Conservation (phyloP, 768 basidiomycete species). For the Hydnum rufescens region DNA sequence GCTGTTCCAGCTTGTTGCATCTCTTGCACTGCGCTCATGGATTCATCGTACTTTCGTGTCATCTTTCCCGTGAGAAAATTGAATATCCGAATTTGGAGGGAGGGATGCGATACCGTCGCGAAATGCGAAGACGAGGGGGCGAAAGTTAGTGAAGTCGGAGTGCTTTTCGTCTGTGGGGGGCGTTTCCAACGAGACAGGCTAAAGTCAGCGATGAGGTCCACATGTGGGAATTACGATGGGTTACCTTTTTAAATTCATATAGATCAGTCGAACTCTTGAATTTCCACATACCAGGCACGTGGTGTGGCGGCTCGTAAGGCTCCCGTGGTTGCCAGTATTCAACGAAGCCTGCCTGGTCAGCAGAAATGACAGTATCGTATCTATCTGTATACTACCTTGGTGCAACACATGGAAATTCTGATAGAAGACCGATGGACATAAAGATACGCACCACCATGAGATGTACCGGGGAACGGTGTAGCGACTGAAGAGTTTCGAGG, state of each 20-base stretch:
- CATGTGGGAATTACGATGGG: too few relatives aligned
- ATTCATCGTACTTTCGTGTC: slow-evolving; percentile 88
- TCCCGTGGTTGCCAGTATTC: slow-evolving; percentile 92
- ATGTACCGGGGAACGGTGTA: slow-evolving; percentile 83
- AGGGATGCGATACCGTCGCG: slow-evolving; percentile 81
- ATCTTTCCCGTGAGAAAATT: slow-evolving; percentile 79
- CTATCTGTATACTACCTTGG: slow-evolving; percentile 60
- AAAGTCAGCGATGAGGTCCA: not conserved
- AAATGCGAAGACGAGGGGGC: slow-evolving; percentile 82
- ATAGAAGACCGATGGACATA: not conserved
- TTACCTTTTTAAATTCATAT: slow-evolving; percentile 95
- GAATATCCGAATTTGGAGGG: slow-evolving; percentile 87
- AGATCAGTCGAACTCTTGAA: slow-evolving; percentile 84
- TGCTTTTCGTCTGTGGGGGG: slow-evolving; percentile 54
- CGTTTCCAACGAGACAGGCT: not conserved
- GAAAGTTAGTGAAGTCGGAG: slow-evolving; percentile 77
- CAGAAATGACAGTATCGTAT: slow-evolving; percentile 82
- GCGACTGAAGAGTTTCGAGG: slow-evolving; percentile 47
- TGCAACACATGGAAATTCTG: not conserved
- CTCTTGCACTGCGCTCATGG: slow-evolving; percentile 77
- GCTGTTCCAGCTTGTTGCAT: slow-evolving; percentile 98
- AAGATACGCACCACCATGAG: slow-evolving; percentile 53
- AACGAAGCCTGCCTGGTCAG: slow-evolving; percentile 84
- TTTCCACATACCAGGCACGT: slow-evolving; percentile 63
- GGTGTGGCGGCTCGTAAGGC: slow-evolving; percentile 68